These are phyloP conservation scores for Farysia itapuensis DNA, from an alignment of 1,284 basidiomycete species.

Conservation along the genomic window DNA sequence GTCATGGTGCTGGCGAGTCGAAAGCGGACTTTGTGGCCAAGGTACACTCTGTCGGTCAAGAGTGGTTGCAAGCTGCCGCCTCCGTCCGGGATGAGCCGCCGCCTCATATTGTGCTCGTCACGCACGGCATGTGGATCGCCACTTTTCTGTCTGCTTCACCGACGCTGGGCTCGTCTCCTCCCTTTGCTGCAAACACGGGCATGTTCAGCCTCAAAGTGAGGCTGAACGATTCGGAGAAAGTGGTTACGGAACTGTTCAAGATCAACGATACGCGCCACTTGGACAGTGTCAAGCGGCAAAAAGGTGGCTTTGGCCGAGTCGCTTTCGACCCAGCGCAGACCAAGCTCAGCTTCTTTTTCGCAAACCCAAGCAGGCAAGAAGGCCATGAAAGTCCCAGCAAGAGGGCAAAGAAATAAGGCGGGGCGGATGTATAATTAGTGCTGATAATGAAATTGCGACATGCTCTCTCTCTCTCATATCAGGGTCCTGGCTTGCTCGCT, in stretches of 20 bases:
- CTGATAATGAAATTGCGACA: no score
- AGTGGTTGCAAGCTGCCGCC: constrained; percentile 10
- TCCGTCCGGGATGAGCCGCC: neutral
- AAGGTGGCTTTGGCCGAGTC: constrained; percentile 23
- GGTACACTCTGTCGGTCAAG: constrained; percentile 10
- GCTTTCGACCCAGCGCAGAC: constrained; percentile 19
- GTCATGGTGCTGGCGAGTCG: constrained; percentile 17
- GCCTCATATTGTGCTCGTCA: constrained; percentile 47
- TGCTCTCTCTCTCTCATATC: no score
- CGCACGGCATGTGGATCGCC: constrained; percentile 55
- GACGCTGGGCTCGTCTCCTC: constrained; percentile 14
- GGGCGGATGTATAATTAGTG: no score
- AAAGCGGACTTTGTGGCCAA: constrained; percentile 10
- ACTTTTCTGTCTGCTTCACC: constrained; percentile 35
- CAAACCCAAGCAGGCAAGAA: neutral
- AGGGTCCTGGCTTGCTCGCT: no score
- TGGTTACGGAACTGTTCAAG: constrained; percentile 15
- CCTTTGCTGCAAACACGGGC: constrained; percentile 44
- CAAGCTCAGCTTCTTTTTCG: constrained; percentile 26
- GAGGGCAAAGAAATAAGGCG: no score
- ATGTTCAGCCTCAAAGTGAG: constrained; percentile 34
- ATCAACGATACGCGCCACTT: constrained; percentile 26
- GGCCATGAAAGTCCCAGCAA: no score
- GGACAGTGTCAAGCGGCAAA: constrained; percentile 19
- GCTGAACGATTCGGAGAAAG: neutral